These are phyloP conservation scores for Dendryphion nanum DNA, from an alignment of 2,329 filamentous ascomycete species.

Conservation along the genomic window DNA sequence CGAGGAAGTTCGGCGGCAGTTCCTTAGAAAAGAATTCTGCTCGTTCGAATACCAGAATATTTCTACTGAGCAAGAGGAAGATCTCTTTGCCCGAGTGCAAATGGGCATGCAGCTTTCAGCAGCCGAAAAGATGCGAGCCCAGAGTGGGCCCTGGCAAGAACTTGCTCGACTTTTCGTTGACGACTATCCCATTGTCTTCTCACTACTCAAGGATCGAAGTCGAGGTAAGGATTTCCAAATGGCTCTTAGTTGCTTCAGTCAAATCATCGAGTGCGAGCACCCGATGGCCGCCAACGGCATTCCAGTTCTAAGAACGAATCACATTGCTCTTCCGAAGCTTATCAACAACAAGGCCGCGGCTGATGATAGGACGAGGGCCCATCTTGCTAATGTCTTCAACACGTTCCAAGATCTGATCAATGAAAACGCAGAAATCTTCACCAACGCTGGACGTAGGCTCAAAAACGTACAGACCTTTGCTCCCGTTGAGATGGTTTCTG, in stretches of 20 bases:
- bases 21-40: conserved; percentile 42
- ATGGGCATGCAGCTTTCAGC: conserved; percentile 45
- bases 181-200: conserved; percentile 41
- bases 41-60: conserved; percentile 46
- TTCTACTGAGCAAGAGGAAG: conserved; percentile 44
- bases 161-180: conserved; percentile 44
- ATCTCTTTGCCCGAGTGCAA: conserved; percentile 50
- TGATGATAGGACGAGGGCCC: conserved; percentile 29
- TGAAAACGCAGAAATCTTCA: conserved; percentile 26
- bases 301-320: conserved; percentile 22
- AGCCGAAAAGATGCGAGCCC: conserved; percentile 49
- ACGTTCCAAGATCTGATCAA: conserved; percentile 27
- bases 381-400: conserved; percentile 33
- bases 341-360: conserved; percentile 24
- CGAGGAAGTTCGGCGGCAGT: conserved; percentile 34
- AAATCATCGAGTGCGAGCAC: conserved; percentile 36
- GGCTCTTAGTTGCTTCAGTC: conserved; percentile 34
- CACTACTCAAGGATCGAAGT: conserved; percentile 25
- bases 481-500: conserved; percentile 37
- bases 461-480: conserved; percentile 32
- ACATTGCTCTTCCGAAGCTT: conserved; percentile 20
- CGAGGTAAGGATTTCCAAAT: conserved; percentile 35
- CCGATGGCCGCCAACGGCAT: conserved; percentile 20
- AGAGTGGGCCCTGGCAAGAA: conserved; percentile 47
- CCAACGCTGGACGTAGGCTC: conserved; percentile 23